These are phyloP conservation scores for Paraconiothyrium sp. DNA, from an alignment of 2,329 filamentous ascomycete genomes.

Conservation along the genomic window DNA sequence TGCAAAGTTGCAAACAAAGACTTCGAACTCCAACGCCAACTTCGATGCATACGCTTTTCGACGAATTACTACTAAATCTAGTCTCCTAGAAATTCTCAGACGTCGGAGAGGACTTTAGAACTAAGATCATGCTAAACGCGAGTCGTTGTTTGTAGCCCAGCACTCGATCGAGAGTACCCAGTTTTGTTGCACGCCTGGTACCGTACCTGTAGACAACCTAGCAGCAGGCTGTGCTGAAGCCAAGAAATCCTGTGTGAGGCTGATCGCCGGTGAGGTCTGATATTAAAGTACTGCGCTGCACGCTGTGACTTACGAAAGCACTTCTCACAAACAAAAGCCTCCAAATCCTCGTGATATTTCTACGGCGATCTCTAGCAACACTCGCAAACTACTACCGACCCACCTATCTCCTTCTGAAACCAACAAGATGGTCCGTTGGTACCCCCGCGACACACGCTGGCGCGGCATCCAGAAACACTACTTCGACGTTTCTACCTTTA, in stretches of 20 bases:
- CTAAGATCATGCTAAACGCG: neutral
- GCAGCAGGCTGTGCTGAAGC: constrained; percentile 8
- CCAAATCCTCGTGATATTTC: neutral
- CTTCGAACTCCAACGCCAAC: neutral
- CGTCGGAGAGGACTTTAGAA: neutral
- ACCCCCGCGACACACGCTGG: constrained; percentile 21
- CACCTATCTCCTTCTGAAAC: neutral
- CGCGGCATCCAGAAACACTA: constrained; percentile 22
- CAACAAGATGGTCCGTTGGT: constrained; percentile 20
- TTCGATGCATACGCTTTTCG: neutral
- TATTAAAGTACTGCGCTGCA: neutral
- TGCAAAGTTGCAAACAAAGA: neutral
- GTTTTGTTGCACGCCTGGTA: neutral
- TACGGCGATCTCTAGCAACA: too few relatives aligned
- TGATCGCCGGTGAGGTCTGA: neutral
- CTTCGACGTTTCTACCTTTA: constrained; percentile 21
- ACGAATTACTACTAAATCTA: too few relatives aligned
- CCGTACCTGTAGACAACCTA: neutral
- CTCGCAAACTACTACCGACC: neutral
- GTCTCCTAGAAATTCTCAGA: neutral
- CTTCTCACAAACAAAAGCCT: neutral
- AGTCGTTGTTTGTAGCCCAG: neutral
- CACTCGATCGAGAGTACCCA: neutral
- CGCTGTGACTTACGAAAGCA: neutral
- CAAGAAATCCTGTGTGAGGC: constrained; percentile 9